Evolutionary conservation across 129 eudicot species (phyloP).

Genomic region (Deinandra increscens): DNA sequence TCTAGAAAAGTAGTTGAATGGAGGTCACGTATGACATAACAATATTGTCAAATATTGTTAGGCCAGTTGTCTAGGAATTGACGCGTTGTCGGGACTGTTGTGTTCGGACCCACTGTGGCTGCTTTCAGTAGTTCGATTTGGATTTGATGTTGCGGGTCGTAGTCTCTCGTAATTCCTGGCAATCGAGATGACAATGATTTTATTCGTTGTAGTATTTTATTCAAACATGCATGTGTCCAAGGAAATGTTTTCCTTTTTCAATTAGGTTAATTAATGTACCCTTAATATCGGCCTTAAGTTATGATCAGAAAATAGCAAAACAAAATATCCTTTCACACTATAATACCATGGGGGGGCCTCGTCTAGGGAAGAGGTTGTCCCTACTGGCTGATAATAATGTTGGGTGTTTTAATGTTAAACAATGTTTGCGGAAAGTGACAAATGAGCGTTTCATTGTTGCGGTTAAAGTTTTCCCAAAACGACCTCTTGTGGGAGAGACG

Average conservation of each 20-base stretch:
- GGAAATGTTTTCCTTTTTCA: background rate
- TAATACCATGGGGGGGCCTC: too few species aligned
- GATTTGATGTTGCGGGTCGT: slow-evolving; percentile 23
- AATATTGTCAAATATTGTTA: slow-evolving; percentile 14
- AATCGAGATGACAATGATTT: background rate
- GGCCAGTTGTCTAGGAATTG: slow-evolving; percentile 28
- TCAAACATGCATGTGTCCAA: slow-evolving; percentile 13
- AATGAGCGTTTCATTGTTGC: too few species aligned
- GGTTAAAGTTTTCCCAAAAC: too few species aligned
- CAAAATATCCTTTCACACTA: too few species aligned
- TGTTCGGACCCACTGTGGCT: slow-evolving; percentile 31
- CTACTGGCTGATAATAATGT: too few species aligned
- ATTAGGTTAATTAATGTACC: background rate
- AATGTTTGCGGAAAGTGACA: too few species aligned
- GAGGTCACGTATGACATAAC: slow-evolving; percentile 32
- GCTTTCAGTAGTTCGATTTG: slow-evolving; percentile 28
- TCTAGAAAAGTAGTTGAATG: slow-evolving; percentile 24
- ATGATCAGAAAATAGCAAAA: background rate
- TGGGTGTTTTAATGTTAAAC: too few species aligned
- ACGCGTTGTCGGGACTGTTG: slow-evolving; percentile 12
- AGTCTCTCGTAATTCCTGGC: slow-evolving; percentile 22
- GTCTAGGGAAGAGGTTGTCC: too few species aligned
- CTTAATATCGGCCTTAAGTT: background rate
- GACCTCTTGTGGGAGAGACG: too few species aligned
- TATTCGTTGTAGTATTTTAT: too few species aligned